Base-by-base conservation (phyloP, 768 basidiomycete genomes). In the Psilocybe tampanensis region DNA sequence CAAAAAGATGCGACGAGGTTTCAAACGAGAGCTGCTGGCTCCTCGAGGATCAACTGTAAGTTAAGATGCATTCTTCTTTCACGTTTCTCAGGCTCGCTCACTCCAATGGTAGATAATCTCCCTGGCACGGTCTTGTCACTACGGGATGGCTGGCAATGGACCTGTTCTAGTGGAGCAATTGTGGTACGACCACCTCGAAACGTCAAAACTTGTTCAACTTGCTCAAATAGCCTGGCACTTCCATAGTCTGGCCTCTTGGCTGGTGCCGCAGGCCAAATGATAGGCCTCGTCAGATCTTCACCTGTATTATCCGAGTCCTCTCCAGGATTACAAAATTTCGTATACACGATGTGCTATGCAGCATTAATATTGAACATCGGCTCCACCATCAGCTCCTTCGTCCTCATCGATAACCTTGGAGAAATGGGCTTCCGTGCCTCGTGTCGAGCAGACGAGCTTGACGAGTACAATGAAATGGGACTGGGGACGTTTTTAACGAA, bases 351-450 rank as follows among this genome's bases (percentile, higher is more conserved):
- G 17, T 60, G 59, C 43, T 60, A 60, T 23, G 49, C 34, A 2
- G 54, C 59, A 8, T n/a, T 60, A 8, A 24, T 60, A 22, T 52
- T 60, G 8, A 60, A 60, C 44, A 52, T 60, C 26, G 44, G 34
- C 21, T 54, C 59, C 12, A 55, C 59, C 1, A 56, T 60, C 22
- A 29, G 54, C 4, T 60, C 59, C 2, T 60, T 60, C 24, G 49
- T 60, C 33, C n/a, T 60, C 9, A 60, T 56, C 17, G 59, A 60
- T 29, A 34, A 55, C 29, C 59, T 60, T 18, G 59, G 59, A 22
- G 59, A 60, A 19, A 43, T 60, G 23, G 43, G 59, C n/a, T 55
- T 47, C 29, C 39, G 51, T 43, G 54, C 47, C 12, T 48, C 47
- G 15, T 48, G 47, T 29, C 29, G 18, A n/a, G 54, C 53, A 11